phyloP scores from a whole-genome alignment of 2,329 filamentous ascomycete genomes.

The Colletotrichum theobromicola region DNA sequence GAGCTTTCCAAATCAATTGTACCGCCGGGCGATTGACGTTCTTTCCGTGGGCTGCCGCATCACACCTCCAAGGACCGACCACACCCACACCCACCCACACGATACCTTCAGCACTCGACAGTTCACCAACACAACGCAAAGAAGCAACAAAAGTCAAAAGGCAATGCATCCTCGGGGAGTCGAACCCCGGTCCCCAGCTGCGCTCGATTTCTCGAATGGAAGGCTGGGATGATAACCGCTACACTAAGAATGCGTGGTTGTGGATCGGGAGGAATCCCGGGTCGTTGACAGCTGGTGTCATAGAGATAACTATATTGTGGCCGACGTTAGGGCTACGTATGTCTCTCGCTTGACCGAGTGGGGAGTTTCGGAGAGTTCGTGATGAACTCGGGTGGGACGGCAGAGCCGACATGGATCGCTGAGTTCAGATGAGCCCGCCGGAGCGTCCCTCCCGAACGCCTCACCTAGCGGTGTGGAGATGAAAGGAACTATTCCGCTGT shows the following conservation, averaged over 20 bases:
- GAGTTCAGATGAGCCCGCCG: neutral
- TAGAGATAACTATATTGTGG: neutral
- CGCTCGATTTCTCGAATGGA: neutral
- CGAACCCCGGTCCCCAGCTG: conserved; percentile 17
- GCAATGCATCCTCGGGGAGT: conserved; percentile 5
- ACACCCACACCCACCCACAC: neutral
- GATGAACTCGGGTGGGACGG: neutral
- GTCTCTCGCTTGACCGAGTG: neutral
- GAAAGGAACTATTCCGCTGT: neutral
- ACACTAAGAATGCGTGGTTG: conserved; percentile 8
- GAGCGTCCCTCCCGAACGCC: neutral
- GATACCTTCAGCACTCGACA: neutral
- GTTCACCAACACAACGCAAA: neutral
- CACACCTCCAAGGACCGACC: neutral
- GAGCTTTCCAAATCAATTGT: neutral
- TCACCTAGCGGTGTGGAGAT: neutral
- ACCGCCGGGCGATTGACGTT: neutral
- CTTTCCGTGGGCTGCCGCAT: neutral
- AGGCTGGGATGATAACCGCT: conserved; percentile 21
- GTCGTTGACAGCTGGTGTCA: accelerated
- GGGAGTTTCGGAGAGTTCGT: neutral
- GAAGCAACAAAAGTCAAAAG: neutral
- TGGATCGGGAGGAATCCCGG: neutral
- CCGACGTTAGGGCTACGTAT: neutral
- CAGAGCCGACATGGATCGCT: neutral